Evolutionary conservation across 768 basidiomycete species (phyloP), one percentile per base, ranked within the genome.

Genomic region (Pisolithus tinctorius): DNA sequence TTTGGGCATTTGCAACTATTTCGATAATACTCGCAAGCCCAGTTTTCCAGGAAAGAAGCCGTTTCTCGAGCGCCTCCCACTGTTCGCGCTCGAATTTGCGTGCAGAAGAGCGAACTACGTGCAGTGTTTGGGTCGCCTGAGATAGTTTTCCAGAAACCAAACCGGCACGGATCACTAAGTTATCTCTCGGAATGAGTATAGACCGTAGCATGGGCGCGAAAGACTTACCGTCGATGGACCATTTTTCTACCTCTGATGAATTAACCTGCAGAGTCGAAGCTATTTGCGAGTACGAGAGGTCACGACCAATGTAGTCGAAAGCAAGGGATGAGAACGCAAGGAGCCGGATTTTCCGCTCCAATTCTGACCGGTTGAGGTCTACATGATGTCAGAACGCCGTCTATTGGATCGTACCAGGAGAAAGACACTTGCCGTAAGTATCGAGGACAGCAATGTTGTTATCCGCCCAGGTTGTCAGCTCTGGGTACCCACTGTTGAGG

Each of bases 111-210:
- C 83, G 83, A 46, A 78, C 81, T 53, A 93, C 77, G 55, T 81
- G 82, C 36, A 93, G 69, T 45, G 80, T 81, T 60, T 88, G 84
- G 8, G 81, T 76, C 1, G 83, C 81, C 63, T 94, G 92, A 1
- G 88, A 88, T 45, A 94, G 83, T 65, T 89, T 92, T 36, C 86
- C 92, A 47, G 82, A 80, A 30, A 93, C 65, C 42, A 93, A 78
- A 26, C 86, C 83, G 2, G 82, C 78, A 49, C 91, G 87, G 58
- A 93, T 91, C 50, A 86, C 91, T 92, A 9, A 23, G 25, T 26
- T 31, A 17, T 37, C 16, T 7, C 55, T 36, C 42, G 25, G 4
- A 27, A 45, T 44, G 6, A 6, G 26, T 11, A 36, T 3, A 8
- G 31, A 4, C 23, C 4, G 6, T 16, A 17, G 17, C 42, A 43